Percentiles rank a stretch among this genome's conserved stretches.
phyloP scores from a whole-genome alignment of 768 basidiomycete genomes.

The Daedaleopsis sinensis region DNA sequence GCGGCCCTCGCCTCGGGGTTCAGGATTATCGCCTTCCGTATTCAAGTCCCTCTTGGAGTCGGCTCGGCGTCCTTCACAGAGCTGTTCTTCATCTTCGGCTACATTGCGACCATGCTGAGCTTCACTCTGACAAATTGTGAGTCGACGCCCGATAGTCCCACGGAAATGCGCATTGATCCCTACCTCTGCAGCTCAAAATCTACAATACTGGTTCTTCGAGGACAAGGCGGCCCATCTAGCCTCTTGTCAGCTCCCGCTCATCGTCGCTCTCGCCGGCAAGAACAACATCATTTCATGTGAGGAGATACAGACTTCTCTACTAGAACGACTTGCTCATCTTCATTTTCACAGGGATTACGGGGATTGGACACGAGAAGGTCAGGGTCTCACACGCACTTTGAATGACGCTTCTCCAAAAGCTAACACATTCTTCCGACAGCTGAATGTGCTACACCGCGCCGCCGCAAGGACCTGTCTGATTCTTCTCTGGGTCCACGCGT shows the following conservation, averaged over 20 bases:
- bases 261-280: constrained; percentile 58
- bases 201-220: constrained; percentile 30
- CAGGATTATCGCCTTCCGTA: constrained; percentile 53
- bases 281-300: constrained; percentile 59
- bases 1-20: constrained; percentile 45
- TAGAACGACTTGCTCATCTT: neutral
- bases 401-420: neutral
- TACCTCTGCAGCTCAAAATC: constrained; percentile 19
- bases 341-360: constrained; percentile 45
- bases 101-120: constrained; percentile 46
- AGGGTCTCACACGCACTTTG: neutral
- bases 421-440: constrained; percentile 12
- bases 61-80: constrained; percentile 45
- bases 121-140: constrained; percentile 51
- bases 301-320: neutral
- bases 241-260: constrained; percentile 51
- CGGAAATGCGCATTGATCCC: neutral
- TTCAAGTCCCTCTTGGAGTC: constrained; percentile 47
- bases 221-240: constrained; percentile 44
- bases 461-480: constrained; percentile 45
- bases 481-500: constrained; percentile 45
- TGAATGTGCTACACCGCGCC: constrained; percentile 53
- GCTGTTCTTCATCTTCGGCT: constrained; percentile 47
- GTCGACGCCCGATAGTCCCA: constrained; percentile 17
- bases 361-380: constrained; percentile 55